Base-by-base conservation (phyloP, 495 filamentous ascomycete genomes). In the Wilcoxina mikolae region DNA sequence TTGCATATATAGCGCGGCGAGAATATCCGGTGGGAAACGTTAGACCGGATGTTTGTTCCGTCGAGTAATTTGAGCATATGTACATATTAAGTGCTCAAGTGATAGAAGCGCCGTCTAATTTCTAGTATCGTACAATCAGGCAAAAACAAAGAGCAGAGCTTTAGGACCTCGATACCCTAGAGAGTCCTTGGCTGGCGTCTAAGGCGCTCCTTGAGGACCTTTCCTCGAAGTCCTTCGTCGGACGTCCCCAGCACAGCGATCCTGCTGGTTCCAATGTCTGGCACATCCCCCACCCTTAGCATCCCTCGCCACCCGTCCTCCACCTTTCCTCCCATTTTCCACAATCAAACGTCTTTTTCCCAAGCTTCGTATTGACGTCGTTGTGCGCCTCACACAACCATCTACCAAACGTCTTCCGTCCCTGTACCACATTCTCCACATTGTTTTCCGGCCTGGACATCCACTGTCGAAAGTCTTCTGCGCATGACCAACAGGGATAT, bases 301-400 rank as follows among this genome's bases (percentile, higher is more conserved):
- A 49, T 7, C 46, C 89, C 71, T 82, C 85, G 85, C 87, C 93
- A 2, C 91, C 93, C 10, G 79, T 85, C 72, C 83, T 73, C 91
- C 91, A 96, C 69, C 91, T 76, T 74, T 96, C 88, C 69, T 94
- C 81, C 87, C 90, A 95, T 65, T 77, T 79, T 22, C 71, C 71
- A 70, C 91, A 96, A 75, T 98, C 87, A 74, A 98, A 98, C 62
- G 74, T 75, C 61, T 78, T 73, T 74, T 96, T 96, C 56, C 91
- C 91, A 58, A 96, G 66, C 71, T 95, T 95, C 47, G 76, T 72
- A 75, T 98, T 98, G 22, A 98, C 91, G 60, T 86, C 88, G 73
- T 98, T 98, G 74, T 98, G 91, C 61, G 91, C 91, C 68, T 90
- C 83, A 64, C 91, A 98, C 75, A 96, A 81, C 93, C 93, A 98